These are phyloP conservation scores for Eudorina sp. DNA, from an alignment of 139 green algal genomes.

Conservation along the genomic window DNA sequence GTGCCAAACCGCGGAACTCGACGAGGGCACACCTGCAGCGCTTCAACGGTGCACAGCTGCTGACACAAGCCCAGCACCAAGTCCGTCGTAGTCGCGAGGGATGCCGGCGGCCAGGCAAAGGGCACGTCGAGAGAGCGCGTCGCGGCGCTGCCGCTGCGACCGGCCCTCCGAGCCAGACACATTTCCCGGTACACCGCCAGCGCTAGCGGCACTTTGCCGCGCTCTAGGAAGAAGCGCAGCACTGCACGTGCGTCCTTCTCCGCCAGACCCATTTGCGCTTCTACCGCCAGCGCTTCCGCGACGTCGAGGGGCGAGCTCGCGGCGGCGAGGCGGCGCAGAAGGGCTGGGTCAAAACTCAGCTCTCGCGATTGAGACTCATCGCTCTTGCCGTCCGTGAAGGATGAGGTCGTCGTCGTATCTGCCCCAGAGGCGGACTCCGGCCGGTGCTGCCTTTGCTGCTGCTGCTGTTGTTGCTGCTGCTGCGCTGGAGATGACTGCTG, in stretches of 20 bases:
- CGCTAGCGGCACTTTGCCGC: constrained; percentile 76
- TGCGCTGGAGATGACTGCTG: not conserved
- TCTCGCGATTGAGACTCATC: too few species aligned
- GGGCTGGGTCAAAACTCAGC: not conserved
- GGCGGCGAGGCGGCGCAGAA: constrained; percentile 19
- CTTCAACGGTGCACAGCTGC: constrained; percentile 80
- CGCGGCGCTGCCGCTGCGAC: not conserved
- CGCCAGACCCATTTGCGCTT: not conserved
- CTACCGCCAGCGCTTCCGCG: constrained; percentile 3
- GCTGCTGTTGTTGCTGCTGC: not conserved
- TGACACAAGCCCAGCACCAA: constrained; percentile 83
- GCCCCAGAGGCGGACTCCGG: too few species aligned
- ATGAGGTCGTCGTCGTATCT: too few species aligned
- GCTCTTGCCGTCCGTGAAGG: not conserved
- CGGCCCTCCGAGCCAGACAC: constrained; percentile 47
- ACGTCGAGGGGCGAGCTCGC: not conserved
- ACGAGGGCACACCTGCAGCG: constrained; percentile 66
- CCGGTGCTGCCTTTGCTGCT: not conserved
- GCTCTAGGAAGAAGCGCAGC: constrained; percentile 59
- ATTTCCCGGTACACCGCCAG: constrained; percentile 80
- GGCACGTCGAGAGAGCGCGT: constrained; percentile 26
- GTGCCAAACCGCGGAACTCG: too few species aligned
- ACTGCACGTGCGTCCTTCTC: constrained; percentile 17
- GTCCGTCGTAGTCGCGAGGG: constrained; percentile 64
- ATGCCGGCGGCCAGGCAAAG: constrained; percentile 73